Evolutionary conservation across 2,329 filamentous ascomycete species (phyloP), one percentile per base, ranked within the genome.

Genomic region (Fusarium sp.): DNA sequence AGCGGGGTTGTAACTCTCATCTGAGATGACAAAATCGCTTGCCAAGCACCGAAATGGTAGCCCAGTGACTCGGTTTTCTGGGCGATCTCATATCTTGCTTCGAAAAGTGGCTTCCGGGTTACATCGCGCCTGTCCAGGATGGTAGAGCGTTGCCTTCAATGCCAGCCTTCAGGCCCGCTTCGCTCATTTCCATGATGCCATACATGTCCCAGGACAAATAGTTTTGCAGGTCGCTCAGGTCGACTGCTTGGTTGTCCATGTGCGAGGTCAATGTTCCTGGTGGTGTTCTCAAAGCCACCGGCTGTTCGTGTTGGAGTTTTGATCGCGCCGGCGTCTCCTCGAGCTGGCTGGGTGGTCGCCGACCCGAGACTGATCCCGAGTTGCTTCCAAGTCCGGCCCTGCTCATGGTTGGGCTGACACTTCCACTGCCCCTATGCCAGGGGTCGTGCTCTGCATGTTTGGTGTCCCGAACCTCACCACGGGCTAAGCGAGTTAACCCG

Each of bases 181-280:
- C 82, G 35, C 81, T 81, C 78, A 84, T 81, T 66, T 84, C 82
- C 80, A 83, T 82, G 38, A 84, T 82, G 22, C 82, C 82, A 57
- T 83, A 82, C 80, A 84, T 81, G 62, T 84, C 82, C 82, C 82
- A 83, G 6, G 81, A 81, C 59, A 83, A 60, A 44, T 82, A 83
- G 64, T 80, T 83, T 60, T 83, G 81, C 64, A 84, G 64, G 64
- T 84, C 82, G 31, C 81, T 81, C 12, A 83, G 71, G 60, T 83
- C 82, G 5, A 84, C 78, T 29, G 79, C 80, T n/a, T 78, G 64
- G 31, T 82, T 78, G 24, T 79, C 79, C 80, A 83, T 82, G 17
- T 78, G 70, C 20, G 73, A 62, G n/a, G 72, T 55, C 16, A 71
- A 58, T 12, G 66, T 56, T 16, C 72, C 74, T 5, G 77, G 75